Base-by-base conservation (phyloP, 257 asterid genomes). In the Forsythia viridissima region DNA sequence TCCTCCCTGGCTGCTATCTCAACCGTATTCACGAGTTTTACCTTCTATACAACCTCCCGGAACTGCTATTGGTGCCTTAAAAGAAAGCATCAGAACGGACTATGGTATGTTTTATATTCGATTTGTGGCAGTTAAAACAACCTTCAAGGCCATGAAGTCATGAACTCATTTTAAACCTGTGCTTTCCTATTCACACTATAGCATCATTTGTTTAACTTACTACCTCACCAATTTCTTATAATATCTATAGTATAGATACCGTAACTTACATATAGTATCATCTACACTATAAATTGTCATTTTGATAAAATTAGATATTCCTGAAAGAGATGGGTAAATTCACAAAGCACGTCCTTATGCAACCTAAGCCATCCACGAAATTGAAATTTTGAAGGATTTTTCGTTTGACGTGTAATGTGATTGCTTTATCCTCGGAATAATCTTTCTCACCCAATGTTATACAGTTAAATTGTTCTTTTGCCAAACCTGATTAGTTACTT, bases 41-140 rank as follows among this genome's bases (percentile, higher is more conserved):
- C 98, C 98, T 67, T 82, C 72, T 43, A 92, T 94, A 37, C 94
- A 83, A 80, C 90, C 97, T 70, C 98, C 98, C n/a, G 98, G 98
- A 57, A 87, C 96, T 83, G 80, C 85, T 55, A 88, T 92, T 80
- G 90, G 89, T 77, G 80, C 73, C 74, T 84, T 94, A 83, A 87
- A 82, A 83, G 97, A 91, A 84, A 83, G 83, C 66, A 81, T 92
- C 75, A 90, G 90, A 79, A 83, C 83, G 37, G 76, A 75, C 1
- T 86, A 76, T 63, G 98, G 98, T 94, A 91, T 2, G 88, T 57
- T 76, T 79, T 71, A 36, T 72, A 42, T 34, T 66, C 3, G 70
- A 38, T 71, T 9, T 66, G 10, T 44, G 55, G 57, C 51, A 63
- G 2, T 61, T 70, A 57, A 78, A 63, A 48, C 52, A 7, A 40